Evolutionary conservation across 2,329 filamentous ascomycete species (phyloP), one percentile per base, ranked within the genome.

Genomic region (Elsinoe batatas): DNA sequence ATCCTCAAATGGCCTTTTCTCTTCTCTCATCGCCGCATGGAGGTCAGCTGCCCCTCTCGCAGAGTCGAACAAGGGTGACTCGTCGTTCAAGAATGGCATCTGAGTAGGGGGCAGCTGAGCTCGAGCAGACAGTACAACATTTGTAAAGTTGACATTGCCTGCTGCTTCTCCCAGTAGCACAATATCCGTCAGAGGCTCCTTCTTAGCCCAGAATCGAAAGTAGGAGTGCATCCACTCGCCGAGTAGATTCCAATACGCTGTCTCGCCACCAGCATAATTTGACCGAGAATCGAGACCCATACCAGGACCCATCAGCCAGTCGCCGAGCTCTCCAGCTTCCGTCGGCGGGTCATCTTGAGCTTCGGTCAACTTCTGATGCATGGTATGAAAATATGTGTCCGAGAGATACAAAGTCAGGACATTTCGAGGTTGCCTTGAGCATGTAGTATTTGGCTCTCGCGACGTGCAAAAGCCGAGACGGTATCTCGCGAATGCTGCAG

Each of bases 241-340:
- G 20, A 49, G 44, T 5, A 49, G 44, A 49, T 49, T 49, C 44
- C 44, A 49, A n/a, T 49, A 49, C 17, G 44, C 44, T 35, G 32
- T 30, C 7, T 49, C 44, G 15, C 44, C 44, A 17, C 44, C 44
- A 49, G 44, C 44, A 35, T 49, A 49, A 26, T 7, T 49, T 15
- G 30, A 49, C n/a, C 44, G 3, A 33, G 44, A 33, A 11, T 49
- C 26, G 12, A 49, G 15, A 15, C 44, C 44, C 44, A 49, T 49
- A 17, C 32, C 32, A 35, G 44, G 13, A 15, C 26, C 44, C 12
- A 49, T 17, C 5, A 49, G 44, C 44, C 44, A 49, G 8, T 49
- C 44, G 17, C 44, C 44, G 3, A 49, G 30, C 15, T 49, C 32
- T 5, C 44, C 26, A 20, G 13, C n/a, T 2, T 13, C 44, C 32